Conservation (phyloP, 2,329 filamentous ascomycete species). For the Botrytis fabae region DNA sequence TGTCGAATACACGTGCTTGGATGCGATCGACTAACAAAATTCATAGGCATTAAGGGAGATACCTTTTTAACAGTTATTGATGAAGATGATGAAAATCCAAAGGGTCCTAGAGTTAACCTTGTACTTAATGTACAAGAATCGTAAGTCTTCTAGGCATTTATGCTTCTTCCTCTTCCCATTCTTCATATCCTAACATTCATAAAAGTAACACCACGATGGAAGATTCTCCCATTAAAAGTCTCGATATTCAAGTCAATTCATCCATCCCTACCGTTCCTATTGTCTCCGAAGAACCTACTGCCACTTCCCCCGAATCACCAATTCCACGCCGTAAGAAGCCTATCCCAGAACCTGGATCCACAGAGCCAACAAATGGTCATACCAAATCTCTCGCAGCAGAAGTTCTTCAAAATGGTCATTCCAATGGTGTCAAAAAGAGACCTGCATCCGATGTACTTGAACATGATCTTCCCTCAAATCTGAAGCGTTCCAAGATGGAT, state of each 20-base stretch:
- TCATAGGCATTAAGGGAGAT: conserved; percentile 64
- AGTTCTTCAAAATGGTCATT: conserved; percentile 23
- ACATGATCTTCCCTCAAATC: conserved; percentile 25
- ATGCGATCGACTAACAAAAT: neutral
- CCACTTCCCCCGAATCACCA: conserved; percentile 28
- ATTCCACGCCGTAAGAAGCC: conserved; percentile 37
- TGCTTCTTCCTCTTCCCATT: neutral
- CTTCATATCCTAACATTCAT: neutral
- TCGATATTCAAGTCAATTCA: conserved; percentile 33
- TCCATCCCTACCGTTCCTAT: conserved; percentile 34
- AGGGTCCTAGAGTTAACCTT: conserved; percentile 79
- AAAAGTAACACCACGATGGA: conserved; percentile 37
- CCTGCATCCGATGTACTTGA: conserved; percentile 32
- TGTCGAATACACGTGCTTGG: neutral
- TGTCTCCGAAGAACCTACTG: conserved; percentile 23
- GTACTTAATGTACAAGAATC: conserved; percentile 67
- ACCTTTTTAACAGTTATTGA: conserved; percentile 83
- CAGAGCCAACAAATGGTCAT: conserved; percentile 26
- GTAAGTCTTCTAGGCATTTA: conserved; percentile 46
- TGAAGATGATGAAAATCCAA: conserved; percentile 70
- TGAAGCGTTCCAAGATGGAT: conserved; percentile 38
- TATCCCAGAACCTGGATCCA: neutral
- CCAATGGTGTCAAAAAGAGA: conserved; percentile 39
- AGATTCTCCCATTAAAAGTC: conserved; percentile 55
- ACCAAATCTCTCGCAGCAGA: neutral